Evolutionary conservation across 2,329 filamentous ascomycete species (phyloP), one percentile per base, ranked within the genome.

Genomic region (Alternaria conjuncta): DNA sequence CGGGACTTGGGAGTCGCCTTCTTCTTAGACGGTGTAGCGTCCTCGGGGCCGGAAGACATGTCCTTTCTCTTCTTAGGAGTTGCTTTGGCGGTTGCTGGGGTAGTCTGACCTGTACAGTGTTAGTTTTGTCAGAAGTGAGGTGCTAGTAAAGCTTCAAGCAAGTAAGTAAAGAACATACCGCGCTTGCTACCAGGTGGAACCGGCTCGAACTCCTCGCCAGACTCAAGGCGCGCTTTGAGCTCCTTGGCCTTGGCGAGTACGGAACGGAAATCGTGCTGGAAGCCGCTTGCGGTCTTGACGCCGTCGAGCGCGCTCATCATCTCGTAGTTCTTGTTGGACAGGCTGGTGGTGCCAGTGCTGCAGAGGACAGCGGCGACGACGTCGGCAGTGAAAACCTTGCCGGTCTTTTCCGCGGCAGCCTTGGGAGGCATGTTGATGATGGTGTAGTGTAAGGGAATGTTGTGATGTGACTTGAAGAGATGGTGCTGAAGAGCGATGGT

Each of bases 231-330:
- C 23, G n/a, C 56, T 58, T 75, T 76, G 15, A 78, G 63, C 26
- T 78, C 75, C 57, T 71, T 74, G 41, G 75, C 71, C 53, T 70
- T 73, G 10, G 26, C 25, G 25, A 26, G 25, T 26, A 26, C 25
- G 25, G 25, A 26, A 26, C 25, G 25, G 25, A 26, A 26, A 9
- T 26, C 25, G 8, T 26, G 25, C 8, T 26, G 25, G 3, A 26
- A 26, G 2, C 25, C 25, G 25, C 25, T 26, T 7, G 25, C 25
- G 9, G 25, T 26, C 25, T 26, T 26, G 25, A 26, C 25, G 6
- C 25, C 25, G 25, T 26, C 25, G 25, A 26, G 25, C 25, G 25
- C 25, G 25, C 25, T 26, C 25, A 26, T 26, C 25, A 26, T 26
- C 25, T 26, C 25, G 6, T 26, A 26, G 25, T 26, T 26, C 25